Percentiles rank a stretch among this genome's conserved stretches.
Evolutionary conservation across 2,329 filamentous ascomycete genomes (phyloP).

Genomic region (Sclerotiophoma versabilis): DNA sequence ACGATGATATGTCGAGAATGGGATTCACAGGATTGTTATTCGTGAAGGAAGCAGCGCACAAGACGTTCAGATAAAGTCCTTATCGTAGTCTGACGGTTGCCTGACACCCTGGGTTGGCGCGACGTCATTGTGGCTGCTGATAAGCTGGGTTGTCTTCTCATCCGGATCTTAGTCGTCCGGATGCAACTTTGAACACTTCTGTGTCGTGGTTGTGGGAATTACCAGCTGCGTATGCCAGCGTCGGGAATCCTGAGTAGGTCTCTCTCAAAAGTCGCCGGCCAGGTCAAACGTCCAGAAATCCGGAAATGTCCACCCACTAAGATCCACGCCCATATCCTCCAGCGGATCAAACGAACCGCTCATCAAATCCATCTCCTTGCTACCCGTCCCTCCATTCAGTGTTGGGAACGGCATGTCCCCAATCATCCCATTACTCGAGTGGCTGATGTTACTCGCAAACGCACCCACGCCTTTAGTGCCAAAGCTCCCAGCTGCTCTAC

Average conservation of each 20-base stretch:
- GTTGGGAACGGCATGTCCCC: conserved; percentile 14
- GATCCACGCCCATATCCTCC: conserved; percentile 40
- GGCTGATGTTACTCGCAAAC: not conserved
- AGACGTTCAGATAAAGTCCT: too few relatives aligned
- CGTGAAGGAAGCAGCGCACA: too few relatives aligned
- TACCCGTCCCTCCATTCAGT: conserved; percentile 4
- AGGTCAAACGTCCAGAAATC: conserved; percentile 48
- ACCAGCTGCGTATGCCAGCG: too few relatives aligned
- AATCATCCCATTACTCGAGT: not conserved
- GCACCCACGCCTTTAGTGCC: conserved; percentile 3
- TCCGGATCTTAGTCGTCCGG: not conserved
- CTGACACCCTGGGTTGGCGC: not conserved
- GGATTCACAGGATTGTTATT: not conserved
- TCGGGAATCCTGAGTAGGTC: too few relatives aligned
- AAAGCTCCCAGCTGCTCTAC: conserved; percentile 13
- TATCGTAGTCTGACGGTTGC: too few relatives aligned
- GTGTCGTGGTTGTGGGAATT: too few relatives aligned
- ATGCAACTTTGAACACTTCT: not conserved
- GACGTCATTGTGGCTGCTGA: conserved; percentile 9
- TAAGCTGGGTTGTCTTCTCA: too few relatives aligned
- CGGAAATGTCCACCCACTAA: conserved; percentile 41
- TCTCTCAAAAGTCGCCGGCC: conserved; percentile 35
- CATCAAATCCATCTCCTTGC: conserved; percentile 5
- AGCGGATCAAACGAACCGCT: conserved; percentile 28
- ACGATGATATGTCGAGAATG: not conserved